Evolutionary conservation across 129 eudicot genomes (phyloP), one percentile per base, ranked within the genome.

Genomic region (Chrysanthemum seticuspe): DNA sequence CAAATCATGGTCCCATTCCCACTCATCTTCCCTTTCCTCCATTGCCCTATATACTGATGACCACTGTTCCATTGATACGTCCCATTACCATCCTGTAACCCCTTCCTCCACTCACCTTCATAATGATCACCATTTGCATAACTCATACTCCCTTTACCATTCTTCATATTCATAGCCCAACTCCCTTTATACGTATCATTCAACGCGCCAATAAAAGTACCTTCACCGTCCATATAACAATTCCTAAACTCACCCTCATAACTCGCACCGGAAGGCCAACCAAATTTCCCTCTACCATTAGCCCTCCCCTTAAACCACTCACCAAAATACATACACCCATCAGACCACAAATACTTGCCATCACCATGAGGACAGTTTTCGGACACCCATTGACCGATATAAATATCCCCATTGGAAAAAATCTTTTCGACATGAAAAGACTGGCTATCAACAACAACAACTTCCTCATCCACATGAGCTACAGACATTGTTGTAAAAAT

Each of bases 401-500:
- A 95, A 13, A 84, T 74, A 55, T 86, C 93, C 1, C 92, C 92
- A 74, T 81, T 85, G 1, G 86, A 27, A 54, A 89, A 85, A 2
- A 79, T 79, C 79, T 84, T 83, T 57, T 86, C 92, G 0, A 78
- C 81, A 62, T 80, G 89, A 7, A 49, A 67, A 62, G 63, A 79
- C 79, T 78, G 85, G 2, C 67, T 77, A 10, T 77, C 84, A 15
- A 49, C 53, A 60, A 44, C 84, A 15, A 44, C 57, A 59, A 45
- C 79, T 19, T 92, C 95, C 40, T 91, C 97, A 57, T 87, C 97
- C 3, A 87, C 98, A 73, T 93, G 97, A 29, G 97, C 97, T 10
- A 93, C 98, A 36, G 98, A 87, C 97, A 93, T 93, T 84, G 97
- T 80, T 61, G 92, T 50, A 53, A 90, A 93, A 12, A 93, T 80